Base-by-base conservation (phyloP, 139 green algal species). In the Zygnema cylindricum region DNA sequence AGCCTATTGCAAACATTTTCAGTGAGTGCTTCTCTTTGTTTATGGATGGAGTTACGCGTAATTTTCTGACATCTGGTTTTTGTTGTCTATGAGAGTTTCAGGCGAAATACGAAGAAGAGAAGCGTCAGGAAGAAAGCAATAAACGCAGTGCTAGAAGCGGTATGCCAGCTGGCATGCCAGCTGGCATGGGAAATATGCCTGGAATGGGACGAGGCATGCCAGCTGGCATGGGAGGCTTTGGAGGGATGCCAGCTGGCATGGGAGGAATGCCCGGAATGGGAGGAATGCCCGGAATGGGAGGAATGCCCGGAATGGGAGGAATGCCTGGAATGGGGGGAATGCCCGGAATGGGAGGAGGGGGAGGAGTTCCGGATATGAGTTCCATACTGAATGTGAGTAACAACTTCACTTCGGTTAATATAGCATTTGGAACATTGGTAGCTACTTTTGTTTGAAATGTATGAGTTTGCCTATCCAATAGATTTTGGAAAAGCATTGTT, bases 361-460 rank as follows among this genome's bases (percentile, higher is more conserved):
- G 40, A 40, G 81, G 54, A 81, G 43, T 40, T 69, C 81, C 81
- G n/a, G 81, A 87, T 54, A 87, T 87, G 81, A 87, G 81, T 16
- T 0, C 76, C 38, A 79, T 87, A 30, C 55, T 87, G 0, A 87
- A 87, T 38, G 81, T 87, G 81, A 69, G 81, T 85, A 2, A 7
- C 71, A 43, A 43, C 16, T 43, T 7, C 7, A 43, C 25, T 25
- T 30, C 30, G 57, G 30, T 35, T 30, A 73, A 73, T 35, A 35
- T 73, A 30, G 30, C 25, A 25, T 30, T 73, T 30, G n/a, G n/a
- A 73, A 35, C 57, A 30, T 73, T 73, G 57, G 57, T 73, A 25
- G 57, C 57, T 73, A 30, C 30, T 73, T 73, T 73, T 73, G 30
- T 25, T 35, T 25, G 57, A 30, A 73, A 25, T 30, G 30, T 73